These are phyloP conservation scores for Fusarium odoratissimum DNA, from an alignment of 2,329 filamentous ascomycete species.

Conservation along the genomic window DNA sequence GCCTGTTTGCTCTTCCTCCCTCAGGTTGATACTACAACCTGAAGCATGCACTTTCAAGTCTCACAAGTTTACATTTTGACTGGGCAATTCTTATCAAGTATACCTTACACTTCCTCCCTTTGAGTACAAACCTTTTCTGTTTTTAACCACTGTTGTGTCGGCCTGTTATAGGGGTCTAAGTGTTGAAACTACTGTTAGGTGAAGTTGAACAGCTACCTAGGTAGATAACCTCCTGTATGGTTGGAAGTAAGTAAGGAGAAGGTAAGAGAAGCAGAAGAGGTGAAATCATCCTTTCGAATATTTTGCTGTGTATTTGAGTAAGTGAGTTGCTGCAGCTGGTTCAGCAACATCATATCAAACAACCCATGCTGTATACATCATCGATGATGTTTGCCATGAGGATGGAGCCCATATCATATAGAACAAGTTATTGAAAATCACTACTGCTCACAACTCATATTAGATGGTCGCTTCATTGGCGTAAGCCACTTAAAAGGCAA, in stretches of 20 bases:
- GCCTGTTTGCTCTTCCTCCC: not conserved
- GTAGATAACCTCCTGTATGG: not conserved
- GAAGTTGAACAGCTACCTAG: no score
- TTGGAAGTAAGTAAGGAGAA: no score
- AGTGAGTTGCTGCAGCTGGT: not conserved
- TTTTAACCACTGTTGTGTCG: not conserved
- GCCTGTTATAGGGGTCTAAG: not conserved
- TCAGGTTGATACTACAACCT: not conserved
- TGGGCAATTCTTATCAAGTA: not conserved
- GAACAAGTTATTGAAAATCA: not conserved
- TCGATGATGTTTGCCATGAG: not conserved
- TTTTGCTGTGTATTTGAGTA: not conserved
- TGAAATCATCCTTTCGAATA: not conserved
- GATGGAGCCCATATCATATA: not conserved
- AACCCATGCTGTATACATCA: not conserved
- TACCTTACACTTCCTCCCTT: not conserved
- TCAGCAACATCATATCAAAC: not conserved
- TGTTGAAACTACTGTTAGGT: not conserved
- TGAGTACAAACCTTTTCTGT: no score
- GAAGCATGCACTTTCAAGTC: not conserved
- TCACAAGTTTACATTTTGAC: not conserved
- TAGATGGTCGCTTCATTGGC: not conserved
- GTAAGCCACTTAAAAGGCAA: not conserved
- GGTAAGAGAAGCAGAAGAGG: not conserved
- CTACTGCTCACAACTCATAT: no score